Conservation (phyloP, 805 yeast species). For the Schizosaccharomyces cryophilus region DNA sequence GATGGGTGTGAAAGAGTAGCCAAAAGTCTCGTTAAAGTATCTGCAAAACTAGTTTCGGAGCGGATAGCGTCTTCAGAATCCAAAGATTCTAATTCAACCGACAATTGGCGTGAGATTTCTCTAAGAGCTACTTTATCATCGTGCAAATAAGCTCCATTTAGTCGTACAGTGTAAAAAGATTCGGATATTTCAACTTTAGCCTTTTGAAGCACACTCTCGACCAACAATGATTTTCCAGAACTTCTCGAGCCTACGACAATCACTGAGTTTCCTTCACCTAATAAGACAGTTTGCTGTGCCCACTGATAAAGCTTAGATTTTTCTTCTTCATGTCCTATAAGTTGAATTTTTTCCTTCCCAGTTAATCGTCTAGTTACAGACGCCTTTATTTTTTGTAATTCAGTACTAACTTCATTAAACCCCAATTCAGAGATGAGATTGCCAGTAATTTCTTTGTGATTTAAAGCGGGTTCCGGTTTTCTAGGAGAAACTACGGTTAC, state of each 20-base stretch:
- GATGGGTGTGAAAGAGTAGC: conserved; percentile 11
- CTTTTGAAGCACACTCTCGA: conserved; percentile 28
- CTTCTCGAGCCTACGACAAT: conserved; percentile 60
- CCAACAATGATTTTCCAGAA: conserved; percentile 44
- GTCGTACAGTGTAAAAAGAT: conserved; percentile 34
- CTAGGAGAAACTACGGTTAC: not conserved
- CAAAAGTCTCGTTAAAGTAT: conserved; percentile 11
- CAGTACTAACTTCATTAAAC: not conserved
- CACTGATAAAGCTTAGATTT: conserved; percentile 10
- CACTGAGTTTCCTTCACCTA: conserved; percentile 59
- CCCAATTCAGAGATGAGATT: not conserved
- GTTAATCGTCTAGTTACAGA: not conserved
- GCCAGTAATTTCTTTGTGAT: not conserved
- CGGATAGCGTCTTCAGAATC: not conserved
- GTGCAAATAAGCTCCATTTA: conserved; percentile 47
- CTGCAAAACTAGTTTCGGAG: conserved; percentile 5
- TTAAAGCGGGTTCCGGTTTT: not conserved
- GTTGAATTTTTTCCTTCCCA: not conserved
- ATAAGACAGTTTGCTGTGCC: conserved; percentile 37
- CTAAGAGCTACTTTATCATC: conserved; percentile 62
- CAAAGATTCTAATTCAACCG: conserved; percentile 16
- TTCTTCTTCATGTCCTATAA: not conserved
- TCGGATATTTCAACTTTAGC: conserved; percentile 17
- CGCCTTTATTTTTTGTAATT: not conserved
- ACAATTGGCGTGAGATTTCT: conserved; percentile 68